Conservation (phyloP, 2,329 filamentous ascomycete species). For the Aspergillus calidoustus region DNA sequence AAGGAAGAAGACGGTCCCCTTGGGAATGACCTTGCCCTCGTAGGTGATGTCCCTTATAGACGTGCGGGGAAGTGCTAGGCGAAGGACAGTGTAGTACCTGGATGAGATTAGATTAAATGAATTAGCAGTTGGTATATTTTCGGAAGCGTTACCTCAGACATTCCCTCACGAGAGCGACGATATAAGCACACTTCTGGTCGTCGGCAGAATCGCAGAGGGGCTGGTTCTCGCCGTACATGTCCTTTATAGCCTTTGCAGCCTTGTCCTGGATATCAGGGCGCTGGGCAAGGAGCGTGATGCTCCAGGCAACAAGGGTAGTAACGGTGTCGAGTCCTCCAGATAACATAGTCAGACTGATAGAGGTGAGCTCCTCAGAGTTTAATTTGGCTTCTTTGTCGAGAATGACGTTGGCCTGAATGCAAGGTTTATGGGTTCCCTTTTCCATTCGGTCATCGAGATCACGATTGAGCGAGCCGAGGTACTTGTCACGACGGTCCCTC, state of each 20-base stretch:
- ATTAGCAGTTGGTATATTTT: background rate
- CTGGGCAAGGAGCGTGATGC: conserved; percentile 63
- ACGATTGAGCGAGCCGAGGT: conserved; percentile 61
- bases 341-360: conserved; percentile 71
- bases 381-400: conserved; percentile 66
- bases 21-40: conserved; percentile 62
- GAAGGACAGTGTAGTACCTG: conserved; percentile 66
- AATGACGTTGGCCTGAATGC: conserved; percentile 71
- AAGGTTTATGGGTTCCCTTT: conserved; percentile 64
- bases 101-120: background rate
- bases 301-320: conserved; percentile 69
- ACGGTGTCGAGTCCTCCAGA: conserved; percentile 70
- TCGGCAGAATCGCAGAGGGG: conserved; percentile 65
- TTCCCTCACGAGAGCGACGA: conserved; percentile 67
- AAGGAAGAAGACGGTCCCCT: conserved; percentile 67
- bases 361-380: conserved; percentile 65
- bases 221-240: conserved; percentile 56
- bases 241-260: conserved; percentile 60
- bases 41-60: conserved; percentile 65
- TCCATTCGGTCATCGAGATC: conserved; percentile 65
- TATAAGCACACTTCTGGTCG: conserved; percentile 67
- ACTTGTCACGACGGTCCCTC: conserved; percentile 63
- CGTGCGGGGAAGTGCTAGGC: conserved; percentile 65
- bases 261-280: conserved; percentile 66
- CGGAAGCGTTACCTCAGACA: conserved; percentile 54